Evolutionary conservation across 2,329 filamentous ascomycete species (phyloP), one percentile per base, ranked within the genome.

Genomic region (Xylaria hypoxylon): DNA sequence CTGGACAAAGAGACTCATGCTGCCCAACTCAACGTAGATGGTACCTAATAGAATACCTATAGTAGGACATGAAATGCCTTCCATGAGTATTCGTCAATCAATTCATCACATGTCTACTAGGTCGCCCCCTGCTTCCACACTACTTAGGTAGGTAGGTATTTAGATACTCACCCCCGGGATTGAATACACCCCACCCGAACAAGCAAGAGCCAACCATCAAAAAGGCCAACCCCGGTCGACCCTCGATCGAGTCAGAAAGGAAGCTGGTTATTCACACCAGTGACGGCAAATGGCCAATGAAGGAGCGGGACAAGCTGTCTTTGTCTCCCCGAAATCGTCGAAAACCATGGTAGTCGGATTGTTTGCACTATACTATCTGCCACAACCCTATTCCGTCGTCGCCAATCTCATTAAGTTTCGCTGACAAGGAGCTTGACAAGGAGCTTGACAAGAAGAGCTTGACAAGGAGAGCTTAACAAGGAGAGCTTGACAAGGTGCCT

Each of bases 221-320:
- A 53, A 65, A 65, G 65, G 71, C 42, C 63, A 62, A 68, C 35
- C 67, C 67, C 60, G 66, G 70, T 65, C 70, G 69, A 76, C 73
- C 72, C 70, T 72, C 68, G 70, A 71, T 74, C 74, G 74, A 76
- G 75, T 77, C 75, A 76, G 72, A 73, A 73, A 73, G 73, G 72
- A 72, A 76, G 69, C 70, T 72, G 69, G 71, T 59, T 64, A 65
- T 65, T 62, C 63, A 35, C 44, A 33, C 65, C 67, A 60, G 55
- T 40, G 53, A 64, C 44, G 57, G 52, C 52, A 38, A 44, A 42
- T 35, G 62, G 56, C 65, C 68, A 69, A 69, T 69, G 45, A 69
- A 68, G 61, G 38, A 28, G 31, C 62, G 22, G 19, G 19, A 45
- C 48, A 63, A 53, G 48, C 62, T 70, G 59, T 35, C 67, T 71